Conservation (phyloP, 495 filamentous ascomycete species). For the Hypoxylon cercidicola region DNA sequence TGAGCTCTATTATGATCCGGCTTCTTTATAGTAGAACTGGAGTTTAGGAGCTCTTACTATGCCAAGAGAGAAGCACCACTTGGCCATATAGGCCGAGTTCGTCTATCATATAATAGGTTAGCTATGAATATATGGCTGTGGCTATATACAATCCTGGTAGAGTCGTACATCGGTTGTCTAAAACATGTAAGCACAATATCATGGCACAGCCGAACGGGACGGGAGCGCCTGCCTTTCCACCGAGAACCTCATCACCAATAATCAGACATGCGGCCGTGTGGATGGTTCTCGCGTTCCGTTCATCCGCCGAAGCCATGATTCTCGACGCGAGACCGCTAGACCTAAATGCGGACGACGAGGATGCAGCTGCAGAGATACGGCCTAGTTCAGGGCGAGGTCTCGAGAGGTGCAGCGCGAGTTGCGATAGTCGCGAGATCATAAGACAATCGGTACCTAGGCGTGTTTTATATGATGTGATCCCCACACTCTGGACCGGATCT, state of each 20-base stretch:
- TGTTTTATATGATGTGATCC: neutral
- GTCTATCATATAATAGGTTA: constrained; percentile 63
- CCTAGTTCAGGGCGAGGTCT: constrained; percentile 67
- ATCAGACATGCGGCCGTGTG: constrained; percentile 93
- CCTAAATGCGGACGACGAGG: constrained; percentile 31
- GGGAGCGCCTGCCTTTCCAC: constrained; percentile 80
- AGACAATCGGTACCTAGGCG: neutral
- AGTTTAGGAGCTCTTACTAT: constrained; percentile 68
- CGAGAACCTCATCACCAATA: constrained; percentile 95
- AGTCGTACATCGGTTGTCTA: constrained; percentile 51
- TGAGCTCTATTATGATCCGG: neutral
- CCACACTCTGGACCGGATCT: neutral
- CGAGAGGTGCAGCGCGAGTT: constrained; percentile 77
- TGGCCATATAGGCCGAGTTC: constrained; percentile 91
- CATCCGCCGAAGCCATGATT: constrained; percentile 67
- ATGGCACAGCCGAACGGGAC: neutral
- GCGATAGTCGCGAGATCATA: constrained; percentile 82
- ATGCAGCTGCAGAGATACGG: constrained; percentile 57
- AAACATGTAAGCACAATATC: constrained; percentile 13
- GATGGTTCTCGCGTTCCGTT: constrained; percentile 70
- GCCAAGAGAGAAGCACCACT: constrained; percentile 90
- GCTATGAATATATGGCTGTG: neutral
- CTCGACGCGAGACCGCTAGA: constrained; percentile 41
- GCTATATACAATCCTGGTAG: neutral
- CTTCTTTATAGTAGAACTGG: neutral